These are phyloP conservation scores for Rhizophlyctis rosea DNA, from an alignment of 192 early-diverging fungal genomes.

Conservation along the genomic window DNA sequence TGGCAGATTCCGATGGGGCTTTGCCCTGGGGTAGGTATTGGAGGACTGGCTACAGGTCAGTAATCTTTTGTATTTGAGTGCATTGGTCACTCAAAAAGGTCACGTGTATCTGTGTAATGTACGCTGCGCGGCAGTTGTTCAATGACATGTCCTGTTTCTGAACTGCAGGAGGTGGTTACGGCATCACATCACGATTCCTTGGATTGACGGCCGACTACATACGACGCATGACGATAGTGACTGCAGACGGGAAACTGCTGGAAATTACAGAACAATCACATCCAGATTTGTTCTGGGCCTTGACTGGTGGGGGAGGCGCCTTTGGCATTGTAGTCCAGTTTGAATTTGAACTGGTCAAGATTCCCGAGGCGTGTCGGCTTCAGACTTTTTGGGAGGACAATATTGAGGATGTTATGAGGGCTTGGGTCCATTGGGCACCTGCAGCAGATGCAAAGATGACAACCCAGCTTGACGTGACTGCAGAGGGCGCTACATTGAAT, in stretches of 20 bases:
- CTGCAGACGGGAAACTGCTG: not conserved
- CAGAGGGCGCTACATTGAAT: not conserved
- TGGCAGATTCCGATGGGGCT: not conserved
- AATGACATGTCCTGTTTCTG: not conserved
- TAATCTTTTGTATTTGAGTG: no score
- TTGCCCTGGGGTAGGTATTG: not conserved
- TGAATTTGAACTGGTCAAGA: conserved; percentile 13
- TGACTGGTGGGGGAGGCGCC: not conserved
- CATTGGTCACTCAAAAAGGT: no score
- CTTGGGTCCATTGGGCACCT: not conserved
- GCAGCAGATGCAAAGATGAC: not conserved
- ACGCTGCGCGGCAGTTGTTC: not conserved
- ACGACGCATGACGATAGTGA: not conserved
- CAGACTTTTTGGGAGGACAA: not conserved
- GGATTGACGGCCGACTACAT: not conserved
- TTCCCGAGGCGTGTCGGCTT: not conserved
- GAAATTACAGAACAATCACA: not conserved
- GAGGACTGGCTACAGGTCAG: not conserved
- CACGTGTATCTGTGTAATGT: not conserved
- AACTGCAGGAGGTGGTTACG: not conserved
- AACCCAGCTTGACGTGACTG: not conserved
- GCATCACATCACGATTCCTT: not conserved
- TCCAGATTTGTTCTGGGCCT: not conserved
- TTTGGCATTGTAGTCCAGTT: not conserved
- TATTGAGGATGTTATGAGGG: not conserved